Base-by-base conservation (phyloP, 148 eudicot genomes). In the Cornus kousa region DNA sequence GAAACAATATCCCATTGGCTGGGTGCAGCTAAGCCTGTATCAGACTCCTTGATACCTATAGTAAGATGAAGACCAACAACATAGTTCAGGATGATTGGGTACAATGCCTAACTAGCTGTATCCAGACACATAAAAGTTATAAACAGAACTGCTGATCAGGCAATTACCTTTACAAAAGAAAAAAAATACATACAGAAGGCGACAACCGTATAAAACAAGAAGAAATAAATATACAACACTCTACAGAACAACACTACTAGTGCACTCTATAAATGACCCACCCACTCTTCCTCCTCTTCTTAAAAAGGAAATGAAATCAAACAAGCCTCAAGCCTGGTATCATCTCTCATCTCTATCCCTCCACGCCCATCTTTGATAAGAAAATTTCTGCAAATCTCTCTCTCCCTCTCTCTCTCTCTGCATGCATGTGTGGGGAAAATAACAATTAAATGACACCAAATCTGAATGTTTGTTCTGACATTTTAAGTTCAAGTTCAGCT, bases 1-100 rank as follows among this genome's bases (percentile, higher is more conserved):
- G 99, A 90, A 43, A 94, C 99, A 80, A 97, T 95, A 84, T 97
- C 97, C 99, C 99, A 97, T 73, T 94, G 99, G 71, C 98, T 91
- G 20, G 99, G 99, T 62, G 97, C 90, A 82, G 99, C 99, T 74
- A 97, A 82, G 40, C 99, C 99, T 79, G 98, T 97, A 80, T 97
- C 99, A 72, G 99, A 97, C 77, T 97, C 99, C 90, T 97, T 97
- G 77, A 97, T 92, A 39, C 99, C 99, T 96, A 82, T 39, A 16
- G 35, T 64, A 40, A 55, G 50, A 40, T 22, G 66, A 31, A 69
- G 65, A 79, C 20, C 71, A 80, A 32, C 67, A 76, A 0, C 48
- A 24, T 67, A 78, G 31, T 19, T 14, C 64, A 55, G 67, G 14
- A 74, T 32, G 46, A 19, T 53, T 28, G 33, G 33, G 50, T 14